Evolutionary conservation across 768 basidiomycete genomes (phyloP).

Genomic region (Mycena rebaudengoi): DNA sequence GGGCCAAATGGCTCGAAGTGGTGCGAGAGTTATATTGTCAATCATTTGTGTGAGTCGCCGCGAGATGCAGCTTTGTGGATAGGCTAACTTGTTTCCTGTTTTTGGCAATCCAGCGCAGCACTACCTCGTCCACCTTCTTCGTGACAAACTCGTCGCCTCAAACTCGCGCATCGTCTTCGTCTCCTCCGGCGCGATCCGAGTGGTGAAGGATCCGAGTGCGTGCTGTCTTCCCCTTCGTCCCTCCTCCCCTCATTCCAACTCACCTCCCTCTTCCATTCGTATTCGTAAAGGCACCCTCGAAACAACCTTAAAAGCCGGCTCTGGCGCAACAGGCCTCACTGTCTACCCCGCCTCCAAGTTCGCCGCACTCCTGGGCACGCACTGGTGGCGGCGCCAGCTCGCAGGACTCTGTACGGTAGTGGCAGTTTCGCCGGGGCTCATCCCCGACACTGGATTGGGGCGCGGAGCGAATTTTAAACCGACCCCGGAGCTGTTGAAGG

Average conservation of each 20-base stretch:
- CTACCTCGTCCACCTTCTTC: constrained; percentile 22
- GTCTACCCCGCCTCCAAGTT: constrained; percentile 15
- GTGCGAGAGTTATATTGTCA: constrained; percentile 20
- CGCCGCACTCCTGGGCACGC: constrained; percentile 6
- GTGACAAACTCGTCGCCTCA: constrained; percentile 15
- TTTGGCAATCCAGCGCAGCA: constrained; percentile 21
- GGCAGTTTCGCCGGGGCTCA: constrained; percentile 21
- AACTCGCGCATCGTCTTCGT: constrained; percentile 20
- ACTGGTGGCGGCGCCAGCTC: constrained; percentile 25
- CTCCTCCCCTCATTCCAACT: not conserved
- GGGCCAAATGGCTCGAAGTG: constrained; percentile 9
- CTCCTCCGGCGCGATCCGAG: constrained; percentile 17
- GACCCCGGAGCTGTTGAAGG: not conserved
- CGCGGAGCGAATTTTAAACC: not conserved
- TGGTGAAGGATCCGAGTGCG: constrained; percentile 15
- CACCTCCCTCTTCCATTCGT: not conserved
- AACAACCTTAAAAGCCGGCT: not conserved
- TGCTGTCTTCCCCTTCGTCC: not conserved
- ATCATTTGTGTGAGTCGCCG: constrained; percentile 14
- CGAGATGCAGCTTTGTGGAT: not conserved
- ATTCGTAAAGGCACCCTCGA: not conserved
- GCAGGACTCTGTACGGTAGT: constrained; percentile 1
- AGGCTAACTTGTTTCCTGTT: not conserved
- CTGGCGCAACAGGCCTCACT: not conserved
- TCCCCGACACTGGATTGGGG: constrained; percentile 12